A percentile compares a stretch with the other conserved stretches of the same genome.
Conservation (phyloP, 2,329 filamentous ascomycete genomes). For the Sclerotinia sclerotiorum region DNA sequence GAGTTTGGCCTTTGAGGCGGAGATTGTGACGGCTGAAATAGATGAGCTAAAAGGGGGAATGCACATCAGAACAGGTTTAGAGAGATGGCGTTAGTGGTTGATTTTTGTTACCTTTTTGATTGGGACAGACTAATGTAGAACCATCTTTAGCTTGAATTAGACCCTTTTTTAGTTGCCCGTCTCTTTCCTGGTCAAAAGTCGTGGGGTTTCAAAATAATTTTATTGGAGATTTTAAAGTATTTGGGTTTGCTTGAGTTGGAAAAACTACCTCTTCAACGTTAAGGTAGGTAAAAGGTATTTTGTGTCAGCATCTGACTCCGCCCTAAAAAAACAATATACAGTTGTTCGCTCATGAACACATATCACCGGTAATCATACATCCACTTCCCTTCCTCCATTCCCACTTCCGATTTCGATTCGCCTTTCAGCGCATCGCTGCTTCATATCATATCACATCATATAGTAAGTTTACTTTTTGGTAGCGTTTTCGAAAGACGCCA, state of each 20-base stretch:
- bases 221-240: slow-evolving; percentile 5
- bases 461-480: slow-evolving; percentile 37
- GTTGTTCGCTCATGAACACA: slow-evolving; percentile 13
- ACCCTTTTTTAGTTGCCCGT: background rate
- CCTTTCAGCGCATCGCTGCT: background rate
- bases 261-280: slow-evolving; percentile 14
- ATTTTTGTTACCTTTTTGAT: background rate
- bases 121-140: background rate
- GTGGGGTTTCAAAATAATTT: background rate
- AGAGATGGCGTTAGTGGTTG: slow-evolving; percentile 7
- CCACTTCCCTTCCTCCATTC: slow-evolving; percentile 9
- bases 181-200: background rate
- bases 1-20: slow-evolving; percentile 48
- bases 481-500: slow-evolving; percentile 49
- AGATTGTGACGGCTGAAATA: background rate
- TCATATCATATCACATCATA: slow-evolving; percentile 2
- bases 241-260: slow-evolving; percentile 2
- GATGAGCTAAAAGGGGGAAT: slow-evolving; percentile 17
- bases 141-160: background rate
- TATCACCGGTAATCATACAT: slow-evolving; percentile 22
- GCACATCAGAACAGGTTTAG: background rate
- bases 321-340: slow-evolving; percentile 20
- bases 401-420: slow-evolving; percentile 3
- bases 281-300: slow-evolving; percentile 7
- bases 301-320: slow-evolving; percentile 14